Conservation (phyloP, 371 early-diverging fungal species). For the Syncephalastrum contaminatum region DNA sequence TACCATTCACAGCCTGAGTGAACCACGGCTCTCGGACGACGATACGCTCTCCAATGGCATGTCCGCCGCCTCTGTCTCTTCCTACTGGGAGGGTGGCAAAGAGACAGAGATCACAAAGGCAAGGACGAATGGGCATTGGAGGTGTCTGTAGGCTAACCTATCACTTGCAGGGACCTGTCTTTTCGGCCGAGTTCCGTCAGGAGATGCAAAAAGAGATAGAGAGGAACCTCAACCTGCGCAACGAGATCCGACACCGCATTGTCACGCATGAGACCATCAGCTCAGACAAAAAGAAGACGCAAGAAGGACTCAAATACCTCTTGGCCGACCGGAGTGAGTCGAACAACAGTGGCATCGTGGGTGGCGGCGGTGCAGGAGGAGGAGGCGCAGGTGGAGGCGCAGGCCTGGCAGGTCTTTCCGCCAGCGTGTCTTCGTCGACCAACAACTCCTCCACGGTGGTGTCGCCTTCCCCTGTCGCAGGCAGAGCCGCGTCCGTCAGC, state of each 20-base stretch:
- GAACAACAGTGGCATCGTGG: neutral
- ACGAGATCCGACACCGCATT: slow-evolving; percentile 48
- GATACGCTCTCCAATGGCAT: slow-evolving; percentile 22
- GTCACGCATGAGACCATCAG: slow-evolving; percentile 38
- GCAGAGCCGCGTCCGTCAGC: neutral
- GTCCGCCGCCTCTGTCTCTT: slow-evolving; percentile 28
- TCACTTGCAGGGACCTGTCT: slow-evolving; percentile 42
- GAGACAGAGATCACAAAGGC: slow-evolving; percentile 54
- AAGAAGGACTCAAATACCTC: slow-evolving; percentile 52
- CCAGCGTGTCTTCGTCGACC: neutral
- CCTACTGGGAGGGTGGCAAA: slow-evolving; percentile 28
- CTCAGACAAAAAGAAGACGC: slow-evolving; percentile 38
- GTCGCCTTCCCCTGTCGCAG: neutral
- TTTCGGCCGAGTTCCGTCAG: slow-evolving; percentile 55
- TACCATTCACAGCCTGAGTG: slow-evolving; percentile 58
- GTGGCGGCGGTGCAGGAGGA: slow-evolving; percentile 12
- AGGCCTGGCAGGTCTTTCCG: too few relatives aligned
- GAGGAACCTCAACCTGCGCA: slow-evolving; percentile 38
- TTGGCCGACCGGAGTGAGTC: slow-evolving; percentile 35
- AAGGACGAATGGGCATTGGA: neutral
- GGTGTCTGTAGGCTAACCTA: neutral
- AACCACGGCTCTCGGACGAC: slow-evolving; percentile 47
- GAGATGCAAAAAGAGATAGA: slow-evolving; percentile 59
- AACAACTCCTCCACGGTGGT: neutral
- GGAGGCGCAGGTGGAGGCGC: slow-evolving; percentile 8